These are phyloP conservation scores for Myxozyma sirexii DNA, from an alignment of 805 yeast species.

Conservation along the genomic window DNA sequence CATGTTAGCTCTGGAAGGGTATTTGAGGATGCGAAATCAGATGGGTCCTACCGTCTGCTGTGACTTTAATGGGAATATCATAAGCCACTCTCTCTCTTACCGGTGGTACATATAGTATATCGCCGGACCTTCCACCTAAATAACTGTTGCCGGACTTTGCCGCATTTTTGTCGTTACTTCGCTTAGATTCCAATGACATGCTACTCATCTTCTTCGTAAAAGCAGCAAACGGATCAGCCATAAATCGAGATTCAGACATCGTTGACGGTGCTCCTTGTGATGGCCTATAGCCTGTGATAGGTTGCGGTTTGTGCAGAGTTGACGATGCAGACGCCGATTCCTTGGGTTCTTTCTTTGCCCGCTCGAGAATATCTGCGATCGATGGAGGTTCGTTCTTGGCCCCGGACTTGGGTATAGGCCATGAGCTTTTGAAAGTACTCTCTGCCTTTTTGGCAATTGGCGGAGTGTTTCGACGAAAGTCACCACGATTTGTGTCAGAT, in stretches of 20 bases:
- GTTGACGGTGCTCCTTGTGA: slow-evolving; percentile 4
- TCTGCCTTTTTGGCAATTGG: background rate
- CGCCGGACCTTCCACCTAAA: background rate
- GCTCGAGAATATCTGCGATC: background rate
- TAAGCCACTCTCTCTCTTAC: background rate
- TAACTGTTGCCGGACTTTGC: background rate
- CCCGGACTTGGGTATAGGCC: background rate
- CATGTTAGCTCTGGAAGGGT: too few species aligned
- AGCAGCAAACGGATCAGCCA: slow-evolving; percentile 8
- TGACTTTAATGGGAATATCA: slow-evolving; percentile 2
- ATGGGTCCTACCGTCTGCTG: slow-evolving; percentile 6
- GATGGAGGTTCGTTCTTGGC: background rate
- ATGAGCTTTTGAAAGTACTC: background rate
- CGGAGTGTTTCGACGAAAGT: background rate
- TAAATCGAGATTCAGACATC: slow-evolving; percentile 4
- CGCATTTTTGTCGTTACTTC: background rate
- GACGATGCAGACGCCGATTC: background rate
- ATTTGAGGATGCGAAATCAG: background rate
- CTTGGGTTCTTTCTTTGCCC: background rate
- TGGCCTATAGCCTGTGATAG: slow-evolving; percentile 2
- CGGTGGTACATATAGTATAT: slow-evolving; percentile 4
- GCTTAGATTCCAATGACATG: background rate
- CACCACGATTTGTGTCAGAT: background rate
- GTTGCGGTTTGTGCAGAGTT: background rate
- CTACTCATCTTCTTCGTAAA: slow-evolving; percentile 4